Evolutionary conservation across 805 yeast species (phyloP).

Genomic region (Priceomyces haplophilus): DNA sequence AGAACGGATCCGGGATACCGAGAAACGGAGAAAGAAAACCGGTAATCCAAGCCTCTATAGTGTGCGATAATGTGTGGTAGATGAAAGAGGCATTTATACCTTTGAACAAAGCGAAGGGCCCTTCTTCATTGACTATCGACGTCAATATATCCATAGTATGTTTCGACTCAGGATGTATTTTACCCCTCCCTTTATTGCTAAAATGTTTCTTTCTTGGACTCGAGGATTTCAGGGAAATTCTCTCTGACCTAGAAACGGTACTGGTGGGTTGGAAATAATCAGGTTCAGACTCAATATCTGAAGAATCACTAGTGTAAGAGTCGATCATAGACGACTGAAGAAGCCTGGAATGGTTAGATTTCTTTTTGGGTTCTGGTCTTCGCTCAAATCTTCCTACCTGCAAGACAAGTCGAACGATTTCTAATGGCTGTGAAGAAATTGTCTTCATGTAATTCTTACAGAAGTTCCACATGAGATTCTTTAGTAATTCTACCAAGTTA

Average conservation of each 20-base stretch:
- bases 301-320: conserved; percentile 10
- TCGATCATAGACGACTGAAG: conserved; percentile 12
- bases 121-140: conserved; percentile 64
- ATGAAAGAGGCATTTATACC: conserved; percentile 79
- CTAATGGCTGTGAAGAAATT: conserved; percentile 82
- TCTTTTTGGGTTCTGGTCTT: conserved; percentile 12
- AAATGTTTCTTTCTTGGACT: background rate
- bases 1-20: conserved; percentile 84
- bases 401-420: conserved; percentile 69
- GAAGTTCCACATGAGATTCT: conserved; percentile 58
- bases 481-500: conserved; percentile 54
- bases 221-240: background rate
- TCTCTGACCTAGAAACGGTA: background rate
- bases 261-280: conserved; percentile 32
- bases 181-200: conserved; percentile 12
- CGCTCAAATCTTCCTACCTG: conserved; percentile 70
- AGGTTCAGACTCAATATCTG: conserved; percentile 24
- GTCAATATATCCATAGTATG: conserved; percentile 67
- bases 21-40: conserved; percentile 80
- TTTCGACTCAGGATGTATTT: conserved; percentile 55
- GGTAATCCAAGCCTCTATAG: conserved; percentile 88
- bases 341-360: conserved; percentile 11
- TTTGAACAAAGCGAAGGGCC: conserved; percentile 66
- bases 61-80: conserved; percentile 66
- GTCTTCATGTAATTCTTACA: conserved; percentile 66